A percentile compares a stretch with the other conserved stretches of the same genome.
Conservation (phyloP, 2,329 filamentous ascomycete species). For the Epichloe scottii region DNA sequence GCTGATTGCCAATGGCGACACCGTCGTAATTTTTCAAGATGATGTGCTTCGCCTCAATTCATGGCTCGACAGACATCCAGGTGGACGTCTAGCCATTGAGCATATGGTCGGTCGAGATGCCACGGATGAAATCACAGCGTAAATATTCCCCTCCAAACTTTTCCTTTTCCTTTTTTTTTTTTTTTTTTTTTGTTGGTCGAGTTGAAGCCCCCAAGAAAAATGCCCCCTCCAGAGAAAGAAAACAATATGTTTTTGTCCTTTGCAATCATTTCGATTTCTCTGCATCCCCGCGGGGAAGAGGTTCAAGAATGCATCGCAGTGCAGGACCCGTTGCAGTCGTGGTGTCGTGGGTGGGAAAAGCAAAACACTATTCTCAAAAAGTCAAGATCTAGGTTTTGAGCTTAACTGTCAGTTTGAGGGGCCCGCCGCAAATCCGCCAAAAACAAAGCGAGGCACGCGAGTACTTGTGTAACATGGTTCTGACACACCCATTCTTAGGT, state of each 20-base stretch:
- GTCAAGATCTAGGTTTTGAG: background rate
- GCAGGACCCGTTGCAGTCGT: background rate
- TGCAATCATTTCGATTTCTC: background rate
- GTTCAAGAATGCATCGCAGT: background rate
- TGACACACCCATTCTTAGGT: constrained; percentile 28
- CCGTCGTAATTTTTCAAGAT: constrained; percentile 44
- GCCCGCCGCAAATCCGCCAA: background rate
- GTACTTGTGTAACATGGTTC: constrained; percentile 5
- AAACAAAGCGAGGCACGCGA: background rate
- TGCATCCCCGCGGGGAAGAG: background rate
- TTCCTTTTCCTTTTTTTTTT: too few relatives aligned
- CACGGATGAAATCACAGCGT: constrained; percentile 24
- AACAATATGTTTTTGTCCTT: background rate
- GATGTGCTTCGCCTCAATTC: constrained; percentile 40
- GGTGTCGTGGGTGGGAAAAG: background rate
- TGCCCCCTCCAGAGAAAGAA: background rate
- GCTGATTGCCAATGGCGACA: constrained; percentile 41
- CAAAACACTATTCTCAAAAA: background rate
- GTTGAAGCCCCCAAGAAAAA: background rate
- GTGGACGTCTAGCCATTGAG: constrained; percentile 43
- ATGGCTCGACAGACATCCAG: constrained; percentile 48
- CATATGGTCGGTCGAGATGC: constrained; percentile 35
- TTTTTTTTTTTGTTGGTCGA: background rate
- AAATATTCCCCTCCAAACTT: constrained; percentile 8
- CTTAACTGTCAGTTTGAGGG: background rate